Evolutionary conservation across 2,329 filamentous ascomycete species (phyloP), one percentile per base, ranked within the genome.

Genomic region (Fusarium sororula): DNA sequence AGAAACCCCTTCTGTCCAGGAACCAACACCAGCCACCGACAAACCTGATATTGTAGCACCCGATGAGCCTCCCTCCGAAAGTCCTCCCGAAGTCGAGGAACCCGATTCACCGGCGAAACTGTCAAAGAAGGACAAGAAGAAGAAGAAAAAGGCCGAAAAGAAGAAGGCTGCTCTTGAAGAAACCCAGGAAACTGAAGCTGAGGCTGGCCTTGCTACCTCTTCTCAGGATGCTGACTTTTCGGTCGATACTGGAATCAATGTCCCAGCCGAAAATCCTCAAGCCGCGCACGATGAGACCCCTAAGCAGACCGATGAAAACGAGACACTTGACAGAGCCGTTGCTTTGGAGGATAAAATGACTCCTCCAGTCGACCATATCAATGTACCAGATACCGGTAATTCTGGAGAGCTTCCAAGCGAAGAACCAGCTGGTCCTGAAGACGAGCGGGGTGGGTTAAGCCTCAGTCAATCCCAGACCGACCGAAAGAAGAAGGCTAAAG

Each of bases 91-190:
- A 41, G 57, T 67, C 37, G 76, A 78, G 58, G 77, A 77, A 32
- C 62, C 72, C 55, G 78, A 79, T 37, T 44, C 64, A 17, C 42
- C 72, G 37, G 51, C 68, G 10, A 82, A 80, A 56, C 47, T 78
- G 35, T 81, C 81, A 22, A 82, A 82, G 72, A 83, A 81, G 65
- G 80, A 81, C 5, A 82, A 79, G 65, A 82, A 80, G 59, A 82
- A 77, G 44, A 70, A 73, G 50, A 75, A 76, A 32, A 76, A 76
- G 70, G 71, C 71, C 53, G 80, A 79, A 56, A 82, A 79, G 76
- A 82, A 81, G 68, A 78, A 77, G 67, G 63, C 72, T 13, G 73
- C 64, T 26, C 56, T 77, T 17, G 75, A 77, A 47, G 77, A 77
- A 37, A 50, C 59, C 24, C 61, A 56, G 38, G 73, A 70, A 58